phyloP scores from a whole-genome alignment of 768 basidiomycete species.

The Roridomyces roridus region DNA sequence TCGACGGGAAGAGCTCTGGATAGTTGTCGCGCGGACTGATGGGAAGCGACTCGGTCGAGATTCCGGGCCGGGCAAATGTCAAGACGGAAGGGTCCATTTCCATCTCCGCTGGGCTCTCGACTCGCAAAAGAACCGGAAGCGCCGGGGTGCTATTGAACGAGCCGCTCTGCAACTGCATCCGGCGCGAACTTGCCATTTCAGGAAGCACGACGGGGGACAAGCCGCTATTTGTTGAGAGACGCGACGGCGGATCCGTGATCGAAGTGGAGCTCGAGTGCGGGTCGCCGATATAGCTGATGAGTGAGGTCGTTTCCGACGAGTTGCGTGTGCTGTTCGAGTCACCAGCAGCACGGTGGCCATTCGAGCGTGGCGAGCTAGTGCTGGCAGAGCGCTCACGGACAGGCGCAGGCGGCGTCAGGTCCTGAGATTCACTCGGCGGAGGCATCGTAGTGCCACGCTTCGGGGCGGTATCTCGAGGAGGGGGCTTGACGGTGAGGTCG shows the following conservation, averaged over 20 bases:
- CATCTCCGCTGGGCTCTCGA: constrained; percentile 55
- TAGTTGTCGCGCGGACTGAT: constrained; percentile 25
- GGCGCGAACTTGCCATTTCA: constrained; percentile 34
- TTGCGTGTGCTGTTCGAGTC: constrained; percentile 43
- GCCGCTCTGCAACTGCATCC: constrained; percentile 26
- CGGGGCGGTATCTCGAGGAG: constrained; percentile 38
- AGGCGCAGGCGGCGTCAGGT: constrained; percentile 29
- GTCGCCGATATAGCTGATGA: constrained; percentile 44
- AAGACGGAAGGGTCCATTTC: constrained; percentile 81
- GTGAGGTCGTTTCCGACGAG: constrained; percentile 52
- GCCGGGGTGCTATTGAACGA: constrained; percentile 39
- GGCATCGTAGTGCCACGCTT: constrained; percentile 46
- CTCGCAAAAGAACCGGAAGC: constrained; percentile 38
- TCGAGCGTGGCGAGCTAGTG: constrained; percentile 33
- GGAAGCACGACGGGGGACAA: constrained; percentile 25
- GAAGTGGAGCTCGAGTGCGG: constrained; percentile 49
- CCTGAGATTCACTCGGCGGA: constrained; percentile 25
- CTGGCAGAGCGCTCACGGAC: constrained; percentile 42
- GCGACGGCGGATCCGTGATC: constrained; percentile 56
- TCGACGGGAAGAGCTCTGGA: constrained; percentile 21
- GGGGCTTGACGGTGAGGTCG: constrained; percentile 66
- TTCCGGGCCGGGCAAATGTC: constrained; percentile 75
- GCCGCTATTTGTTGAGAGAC: constrained; percentile 39
- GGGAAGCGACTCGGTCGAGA: constrained; percentile 76
- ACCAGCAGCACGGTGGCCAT: constrained; percentile 34